Evolutionary conservation across 805 yeast species (phyloP), one percentile per base, ranked within the genome.

Genomic region (Monosporozyma unispora): DNA sequence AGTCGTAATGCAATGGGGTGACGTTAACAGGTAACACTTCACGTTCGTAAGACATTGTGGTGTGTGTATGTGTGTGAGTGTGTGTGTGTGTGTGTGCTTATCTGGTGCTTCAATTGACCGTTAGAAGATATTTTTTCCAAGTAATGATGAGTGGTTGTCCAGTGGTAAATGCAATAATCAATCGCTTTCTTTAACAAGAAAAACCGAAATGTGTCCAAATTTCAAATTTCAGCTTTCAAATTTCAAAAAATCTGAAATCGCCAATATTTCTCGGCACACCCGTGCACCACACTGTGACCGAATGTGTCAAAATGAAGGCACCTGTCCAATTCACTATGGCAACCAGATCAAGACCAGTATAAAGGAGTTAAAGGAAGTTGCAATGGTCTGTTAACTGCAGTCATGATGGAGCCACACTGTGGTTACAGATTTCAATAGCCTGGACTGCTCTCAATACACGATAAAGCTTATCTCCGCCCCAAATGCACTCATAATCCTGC

Each of bases 1-100:
- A 64, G 46, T 80, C 77, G 63, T 91, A 90, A 67, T 84, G 86
- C 38, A 70, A 58, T 42, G 98, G 96, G 52, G 75, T 75, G 53
- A 88, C 82, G 46, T 76, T 70, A 44, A 71, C 70, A 58, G 87
- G 93, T 52, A 80, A 77, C 40, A 72, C 63, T 56, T 70, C 74
- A 61, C 74, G 70, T 37, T 39, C 38, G 45, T 44, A 19, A 21
- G 37, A 31, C 44, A 23, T 44, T 12, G 7, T 29, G 33, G n/a
- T 29, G 33, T 10, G 8, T 29, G 33, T 27, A 8, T 27, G 29
- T 27, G n/a, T n/a, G n/a, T n/a, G n/a, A n/a, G n/a, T n/a, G n/a
- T n/a, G n/a, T n/a, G n/a, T n/a, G n/a, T n/a, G n/a, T n/a, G n/a
- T n/a, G n/a, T n/a, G n/a, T n/a, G n/a, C n/a, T n/a, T n/a, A n/a